Conservation (phyloP, 2,329 filamentous ascomycete species). For the Paracoccidioides brasiliensis region DNA sequence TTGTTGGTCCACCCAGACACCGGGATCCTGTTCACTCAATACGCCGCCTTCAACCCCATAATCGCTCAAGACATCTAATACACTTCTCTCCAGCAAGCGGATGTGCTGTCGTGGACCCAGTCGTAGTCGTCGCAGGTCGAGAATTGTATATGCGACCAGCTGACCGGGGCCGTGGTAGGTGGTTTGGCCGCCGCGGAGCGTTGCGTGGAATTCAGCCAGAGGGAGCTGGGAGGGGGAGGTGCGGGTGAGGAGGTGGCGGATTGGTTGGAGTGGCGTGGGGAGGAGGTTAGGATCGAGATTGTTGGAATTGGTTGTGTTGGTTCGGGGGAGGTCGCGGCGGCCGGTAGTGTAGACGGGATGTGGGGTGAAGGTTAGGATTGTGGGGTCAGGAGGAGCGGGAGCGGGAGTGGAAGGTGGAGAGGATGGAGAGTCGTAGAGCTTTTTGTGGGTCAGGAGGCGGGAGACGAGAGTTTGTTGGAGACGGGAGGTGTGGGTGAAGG, state of each 20-base stretch:
- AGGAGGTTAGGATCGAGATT: constrained; percentile 19
- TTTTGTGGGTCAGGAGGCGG: constrained; percentile 49
- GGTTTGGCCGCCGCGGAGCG: constrained; percentile 74
- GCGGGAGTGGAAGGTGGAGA: constrained; percentile 13
- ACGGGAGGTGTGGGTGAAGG: constrained; percentile 41
- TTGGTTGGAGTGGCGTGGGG: constrained; percentile 24
- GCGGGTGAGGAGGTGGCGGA: constrained; percentile 22
- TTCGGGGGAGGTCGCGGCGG: constrained; percentile 52
- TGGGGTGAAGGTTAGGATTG: constrained; percentile 71
- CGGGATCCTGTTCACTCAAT: constrained; percentile 59
- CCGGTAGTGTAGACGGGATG: constrained; percentile 80
- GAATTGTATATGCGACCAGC: constrained; percentile 77
- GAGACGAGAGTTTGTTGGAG: constrained; percentile 46
- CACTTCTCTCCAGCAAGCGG: constrained; percentile 59
- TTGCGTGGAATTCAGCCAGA: constrained; percentile 51
- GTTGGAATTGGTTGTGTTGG: constrained; percentile 8
- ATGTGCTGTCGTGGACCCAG: constrained; percentile 67
- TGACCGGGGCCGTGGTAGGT: constrained; percentile 96
- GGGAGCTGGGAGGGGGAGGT: constrained; percentile 16
- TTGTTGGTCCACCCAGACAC: constrained; percentile 55
- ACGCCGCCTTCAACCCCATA: constrained; percentile 45
- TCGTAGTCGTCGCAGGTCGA: constrained; percentile 60
- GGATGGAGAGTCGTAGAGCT: constrained; percentile 20
- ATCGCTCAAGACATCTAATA: constrained; percentile 50
- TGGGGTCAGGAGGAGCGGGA: constrained; percentile 46